phyloP scores from a whole-genome alignment of 176 grass and related monocot genomes.

The barley (Hordeum vulgare) region DNA sequence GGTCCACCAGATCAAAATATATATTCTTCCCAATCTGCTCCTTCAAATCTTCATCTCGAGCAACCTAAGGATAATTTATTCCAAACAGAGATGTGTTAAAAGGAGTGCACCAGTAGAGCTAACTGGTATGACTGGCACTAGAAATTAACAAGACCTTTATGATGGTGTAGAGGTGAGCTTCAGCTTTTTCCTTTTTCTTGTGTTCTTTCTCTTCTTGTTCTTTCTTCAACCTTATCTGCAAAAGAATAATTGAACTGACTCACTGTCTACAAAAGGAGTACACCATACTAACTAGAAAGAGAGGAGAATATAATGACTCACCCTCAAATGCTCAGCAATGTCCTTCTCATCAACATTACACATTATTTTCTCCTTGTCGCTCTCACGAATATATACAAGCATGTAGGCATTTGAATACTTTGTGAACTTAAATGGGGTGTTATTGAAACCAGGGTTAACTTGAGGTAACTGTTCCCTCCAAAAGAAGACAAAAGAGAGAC shows the following conservation, averaged over 20 bases:
- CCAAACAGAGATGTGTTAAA: conserved; percentile 3
- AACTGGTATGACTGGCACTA: conserved; percentile 8
- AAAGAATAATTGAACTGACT: conserved; percentile 31
- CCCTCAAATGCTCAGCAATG: conserved; percentile 86
- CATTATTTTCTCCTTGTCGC: conserved; percentile 94
- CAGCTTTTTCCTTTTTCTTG: conserved; percentile 98
- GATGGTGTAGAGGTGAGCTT: conserved; percentile 96
- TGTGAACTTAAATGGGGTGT: conserved; percentile 87
- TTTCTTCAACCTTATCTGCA: conserved; percentile 94
- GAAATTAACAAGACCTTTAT: conserved; percentile 59
- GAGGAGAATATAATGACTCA: conserved; percentile 29
- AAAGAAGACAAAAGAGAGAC: conserved; percentile 12
- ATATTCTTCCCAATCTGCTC: conserved; percentile 89
- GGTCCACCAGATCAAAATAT: conserved; percentile 96
- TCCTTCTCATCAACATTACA: conserved; percentile 97
- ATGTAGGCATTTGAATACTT: conserved; percentile 98
- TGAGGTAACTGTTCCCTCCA: conserved; percentile 61
- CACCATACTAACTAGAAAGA: conserved; percentile 15
- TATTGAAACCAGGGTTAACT: conserved; percentile 87
- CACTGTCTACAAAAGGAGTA: background rate
- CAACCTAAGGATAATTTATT: conserved; percentile 58
- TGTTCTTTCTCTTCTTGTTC: conserved; percentile 99
- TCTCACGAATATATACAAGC: conserved; percentile 95
- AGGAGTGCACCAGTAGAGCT: conserved; percentile 3
- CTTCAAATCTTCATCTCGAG: conserved; percentile 67